Evolutionary conservation across 306 rosid species (phyloP).

Genomic region (Sophora flavescens): DNA sequence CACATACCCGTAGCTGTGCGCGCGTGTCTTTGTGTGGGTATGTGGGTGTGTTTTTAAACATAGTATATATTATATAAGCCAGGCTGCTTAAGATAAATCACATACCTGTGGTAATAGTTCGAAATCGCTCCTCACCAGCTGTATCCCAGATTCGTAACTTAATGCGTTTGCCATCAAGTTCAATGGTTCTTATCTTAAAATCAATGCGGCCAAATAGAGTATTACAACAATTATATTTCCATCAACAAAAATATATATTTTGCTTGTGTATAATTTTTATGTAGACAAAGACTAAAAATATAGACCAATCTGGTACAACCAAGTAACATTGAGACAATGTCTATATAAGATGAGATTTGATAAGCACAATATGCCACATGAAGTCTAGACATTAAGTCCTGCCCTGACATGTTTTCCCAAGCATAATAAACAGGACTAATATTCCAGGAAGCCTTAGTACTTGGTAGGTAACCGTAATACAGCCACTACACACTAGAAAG

Average conservation of each 20-base stretch:
- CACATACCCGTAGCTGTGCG: no score
- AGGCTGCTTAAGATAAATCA: constrained; percentile 31
- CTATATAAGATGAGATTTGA: background rate
- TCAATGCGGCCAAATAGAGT: constrained; percentile 62
- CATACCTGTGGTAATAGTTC: constrained; percentile 79
- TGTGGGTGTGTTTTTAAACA: background rate
- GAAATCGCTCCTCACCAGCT: constrained; percentile 85
- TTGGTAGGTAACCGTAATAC: background rate
- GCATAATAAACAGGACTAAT: constrained; percentile 17
- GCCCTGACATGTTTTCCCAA: background rate
- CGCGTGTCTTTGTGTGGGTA: no score
- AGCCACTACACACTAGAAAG: background rate
- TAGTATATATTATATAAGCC: background rate
- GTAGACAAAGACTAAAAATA: background rate
- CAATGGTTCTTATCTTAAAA: constrained; percentile 87
- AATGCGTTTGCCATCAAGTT: constrained; percentile 74
- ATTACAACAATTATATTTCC: constrained; percentile 8
- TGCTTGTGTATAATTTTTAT: background rate
- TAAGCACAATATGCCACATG: constrained; percentile 21
- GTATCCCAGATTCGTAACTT: constrained; percentile 90
- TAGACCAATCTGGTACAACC: background rate
- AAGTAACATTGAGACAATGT: constrained; percentile 24
- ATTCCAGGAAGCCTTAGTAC: background rate
- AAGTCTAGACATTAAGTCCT: constrained; percentile 9
- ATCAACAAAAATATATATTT: constrained; percentile 23